Evolutionary conservation across 495 filamentous ascomycete genomes (phyloP), one percentile per base, ranked within the genome.

Genomic region (Xylaria cubensis): DNA sequence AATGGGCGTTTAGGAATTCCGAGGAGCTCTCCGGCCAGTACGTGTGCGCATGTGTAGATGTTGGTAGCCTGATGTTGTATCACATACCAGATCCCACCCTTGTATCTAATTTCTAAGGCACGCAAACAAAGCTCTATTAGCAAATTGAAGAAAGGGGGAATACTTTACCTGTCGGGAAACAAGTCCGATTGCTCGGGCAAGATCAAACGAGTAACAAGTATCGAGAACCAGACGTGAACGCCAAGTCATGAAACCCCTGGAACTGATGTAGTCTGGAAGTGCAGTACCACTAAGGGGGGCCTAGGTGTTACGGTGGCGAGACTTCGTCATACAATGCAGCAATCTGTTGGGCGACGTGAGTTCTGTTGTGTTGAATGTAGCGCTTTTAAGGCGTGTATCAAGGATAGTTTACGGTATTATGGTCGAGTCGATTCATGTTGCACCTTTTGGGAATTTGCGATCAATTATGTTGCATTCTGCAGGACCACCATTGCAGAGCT

Each of bases 401-500:
- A 76, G 71, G 77, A 67, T 21, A 56, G 73, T 78, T 79, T 77
- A 77, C 75, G 77, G 77, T 75, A 74, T 73, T 76, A 78, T 72
- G 76, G 77, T 78, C 77, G 77, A 72, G 72, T 79, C 77, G 77
- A 78, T 72, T 79, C 68, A 75, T 72, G 77, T 69, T 79, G 76
- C 75, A 78, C 77, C 76, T 79, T 78, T 75, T 74, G 73, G 77
- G 77, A 76, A 79, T 79, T 79, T 79, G 77, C 77, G 76, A 79
- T 79, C 77, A 79, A 79, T 79, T 79, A 79, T 79, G 77, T 79
- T 79, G 77, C 75, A 79, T 76, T 78, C 74, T 79, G 77, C 77
- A 56, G 75, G 75, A 71, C 75, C 77, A 78, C 70, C 75, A 79
- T 70, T 69, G 77, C 76, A 77, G 77, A 78, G 73, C 77, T 79